Conservation (phyloP, 1,284 basidiomycete species). For the Chalciporus sp. region DNA sequence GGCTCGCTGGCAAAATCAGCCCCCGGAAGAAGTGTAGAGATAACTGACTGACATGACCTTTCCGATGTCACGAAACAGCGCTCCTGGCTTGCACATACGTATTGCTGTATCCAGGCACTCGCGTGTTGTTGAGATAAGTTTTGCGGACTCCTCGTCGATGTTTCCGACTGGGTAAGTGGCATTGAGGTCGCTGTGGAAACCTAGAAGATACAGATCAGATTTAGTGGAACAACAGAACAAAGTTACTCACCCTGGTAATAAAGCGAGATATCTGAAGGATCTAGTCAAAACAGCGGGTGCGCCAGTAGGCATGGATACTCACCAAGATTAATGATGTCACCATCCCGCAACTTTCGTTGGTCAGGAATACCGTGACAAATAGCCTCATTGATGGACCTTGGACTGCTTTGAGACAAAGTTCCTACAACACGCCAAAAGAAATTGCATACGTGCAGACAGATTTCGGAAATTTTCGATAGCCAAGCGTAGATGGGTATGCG, state of each 20-base stretch:
- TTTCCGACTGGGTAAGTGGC: slow-evolving; percentile 89
- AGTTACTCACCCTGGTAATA: slow-evolving; percentile 63
- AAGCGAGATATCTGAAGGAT: slow-evolving; percentile 55
- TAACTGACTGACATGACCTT: slow-evolving; percentile 68
- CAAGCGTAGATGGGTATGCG: slow-evolving; percentile 93
- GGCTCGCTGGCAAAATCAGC: slow-evolving; percentile 62
- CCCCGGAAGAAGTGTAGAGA: slow-evolving; percentile 2
- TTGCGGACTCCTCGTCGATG: slow-evolving; percentile 80
- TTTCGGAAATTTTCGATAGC: slow-evolving; percentile 93
- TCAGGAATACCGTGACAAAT: slow-evolving; percentile 98
- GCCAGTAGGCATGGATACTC: slow-evolving; percentile 8
- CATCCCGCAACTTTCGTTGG: slow-evolving; percentile 81
- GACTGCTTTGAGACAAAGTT: slow-evolving; percentile 5
- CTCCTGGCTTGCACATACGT: slow-evolving; percentile 87
- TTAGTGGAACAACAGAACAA: background rate
- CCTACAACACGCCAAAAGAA: slow-evolving; percentile 1
- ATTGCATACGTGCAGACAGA: slow-evolving; percentile 88
- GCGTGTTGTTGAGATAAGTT: slow-evolving; percentile 81
- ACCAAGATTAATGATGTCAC: slow-evolving; percentile 95
- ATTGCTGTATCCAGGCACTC: slow-evolving; percentile 87
- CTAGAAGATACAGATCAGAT: slow-evolving; percentile 38
- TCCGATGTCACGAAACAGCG: slow-evolving; percentile 82
- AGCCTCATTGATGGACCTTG: slow-evolving; percentile 89
- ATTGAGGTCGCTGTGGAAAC: slow-evolving; percentile 91
- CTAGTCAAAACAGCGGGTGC: slow-evolving; percentile 6